Conservation (phyloP, 305 asterid genomes). For the Solanum hybrid region DNA sequence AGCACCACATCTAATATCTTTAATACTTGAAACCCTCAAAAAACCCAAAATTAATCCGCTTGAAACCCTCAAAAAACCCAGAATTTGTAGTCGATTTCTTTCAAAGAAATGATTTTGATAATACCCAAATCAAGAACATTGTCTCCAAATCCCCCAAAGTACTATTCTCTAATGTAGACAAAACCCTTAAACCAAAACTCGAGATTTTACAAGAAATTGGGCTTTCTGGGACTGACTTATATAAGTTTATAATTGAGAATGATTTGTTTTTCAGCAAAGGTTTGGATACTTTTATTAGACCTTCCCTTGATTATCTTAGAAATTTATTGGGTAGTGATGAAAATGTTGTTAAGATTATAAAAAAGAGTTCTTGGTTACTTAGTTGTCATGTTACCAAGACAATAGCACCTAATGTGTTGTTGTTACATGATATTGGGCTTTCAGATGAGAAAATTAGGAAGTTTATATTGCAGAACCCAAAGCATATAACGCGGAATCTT, state of each 20-base stretch:
- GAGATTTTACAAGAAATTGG: constrained; percentile 5
- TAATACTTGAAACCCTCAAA: too few relatives aligned
- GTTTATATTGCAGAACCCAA: neutral
- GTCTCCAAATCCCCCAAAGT: neutral
- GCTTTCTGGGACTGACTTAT: neutral
- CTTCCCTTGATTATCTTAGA: neutral
- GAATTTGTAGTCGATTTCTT: neutral
- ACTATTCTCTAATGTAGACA: neutral
- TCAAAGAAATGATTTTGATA: neutral
- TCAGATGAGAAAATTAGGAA: neutral
- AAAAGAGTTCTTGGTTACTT: neutral
- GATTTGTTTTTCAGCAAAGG: neutral
- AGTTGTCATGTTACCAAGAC: neutral
- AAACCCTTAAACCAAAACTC: constrained; percentile 3
- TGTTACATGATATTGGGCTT: neutral
- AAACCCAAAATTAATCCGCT: neutral
- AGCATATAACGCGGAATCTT: neutral
- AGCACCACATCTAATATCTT: too few relatives aligned
- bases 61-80: neutral
- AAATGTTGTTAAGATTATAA: neutral
- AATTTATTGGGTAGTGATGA: constrained; percentile 3
- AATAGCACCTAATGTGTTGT: neutral
- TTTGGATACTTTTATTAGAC: neutral
- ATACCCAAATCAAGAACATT: neutral
- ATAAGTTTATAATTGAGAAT: neutral